phyloP scores from a whole-genome alignment of 202 grass and related monocot species.

The Bolboschoenoplectus hybrid region DNA sequence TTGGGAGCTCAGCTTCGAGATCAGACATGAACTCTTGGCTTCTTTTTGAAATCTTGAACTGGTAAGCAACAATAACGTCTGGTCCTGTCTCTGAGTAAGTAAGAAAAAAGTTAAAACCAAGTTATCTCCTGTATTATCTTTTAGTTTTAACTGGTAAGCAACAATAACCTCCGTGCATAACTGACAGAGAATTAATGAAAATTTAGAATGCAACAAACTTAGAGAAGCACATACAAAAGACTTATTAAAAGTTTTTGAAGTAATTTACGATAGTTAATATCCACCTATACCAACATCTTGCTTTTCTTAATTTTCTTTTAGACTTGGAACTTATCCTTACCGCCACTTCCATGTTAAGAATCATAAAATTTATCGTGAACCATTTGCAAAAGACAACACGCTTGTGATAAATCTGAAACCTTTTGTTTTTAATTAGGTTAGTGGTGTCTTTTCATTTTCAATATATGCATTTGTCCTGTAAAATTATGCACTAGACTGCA shows the following conservation, averaged over 20 bases:
- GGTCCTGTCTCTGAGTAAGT: background rate
- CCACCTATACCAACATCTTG: background rate
- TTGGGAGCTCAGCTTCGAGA: slow-evolving; percentile 57
- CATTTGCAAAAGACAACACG: background rate
- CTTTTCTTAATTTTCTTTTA: background rate
- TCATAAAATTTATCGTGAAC: background rate
- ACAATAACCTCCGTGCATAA: background rate
- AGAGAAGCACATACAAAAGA: background rate
- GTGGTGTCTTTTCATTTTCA: background rate
- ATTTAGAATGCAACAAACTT: background rate
- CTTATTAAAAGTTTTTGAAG: background rate
- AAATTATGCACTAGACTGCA: background rate
- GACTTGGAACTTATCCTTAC: too few species aligned
- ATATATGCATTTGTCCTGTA: background rate
- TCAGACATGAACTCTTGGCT: slow-evolving; percentile 88
- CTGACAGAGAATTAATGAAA: background rate
- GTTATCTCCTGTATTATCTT: background rate
- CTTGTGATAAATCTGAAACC: background rate
- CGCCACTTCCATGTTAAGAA: background rate
- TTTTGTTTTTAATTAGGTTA: background rate
- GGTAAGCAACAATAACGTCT: background rate
- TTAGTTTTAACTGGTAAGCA: too few species aligned
- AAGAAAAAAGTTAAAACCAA: background rate
- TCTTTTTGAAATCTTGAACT: slow-evolving; percentile 25
- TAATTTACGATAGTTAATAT: background rate